Conservation (phyloP, 129 eudicot genomes). For the Pseudognaphalium luteoalbum region DNA sequence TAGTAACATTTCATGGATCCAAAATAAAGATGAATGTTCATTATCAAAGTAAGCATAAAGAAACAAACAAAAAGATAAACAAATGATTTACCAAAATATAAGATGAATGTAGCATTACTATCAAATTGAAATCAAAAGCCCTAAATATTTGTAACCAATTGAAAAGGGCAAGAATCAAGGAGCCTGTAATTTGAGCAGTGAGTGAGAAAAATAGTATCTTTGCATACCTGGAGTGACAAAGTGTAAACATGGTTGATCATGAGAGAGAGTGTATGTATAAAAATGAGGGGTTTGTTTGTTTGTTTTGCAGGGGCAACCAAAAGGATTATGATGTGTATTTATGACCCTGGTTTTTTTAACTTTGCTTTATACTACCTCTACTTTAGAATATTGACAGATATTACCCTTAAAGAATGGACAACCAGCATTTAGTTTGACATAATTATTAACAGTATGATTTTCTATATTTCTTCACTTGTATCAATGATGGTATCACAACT, state of each 20-base stretch:
- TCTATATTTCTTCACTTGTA: no score
- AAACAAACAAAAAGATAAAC: not conserved
- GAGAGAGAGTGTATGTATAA: conserved; percentile 10
- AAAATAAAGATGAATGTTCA: not conserved
- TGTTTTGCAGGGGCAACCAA: conserved; percentile 34
- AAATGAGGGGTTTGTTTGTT: conserved; percentile 31
- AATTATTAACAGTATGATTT: no score
- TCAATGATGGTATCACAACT: not conserved
- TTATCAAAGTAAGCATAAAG: conserved; percentile 10
- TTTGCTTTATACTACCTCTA: not conserved
- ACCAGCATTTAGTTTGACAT: no score
- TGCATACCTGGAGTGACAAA: conserved; percentile 42
- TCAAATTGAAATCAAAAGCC: conserved; percentile 23
- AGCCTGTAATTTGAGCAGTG: not conserved
- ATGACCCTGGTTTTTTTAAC: not conserved
- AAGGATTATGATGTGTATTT: not conserved
- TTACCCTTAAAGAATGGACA: not conserved
- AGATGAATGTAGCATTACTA: conserved; percentile 26
- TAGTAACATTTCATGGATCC: conserved; percentile 27
- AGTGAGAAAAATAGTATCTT: conserved; percentile 27
- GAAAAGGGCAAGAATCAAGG: conserved; percentile 21
- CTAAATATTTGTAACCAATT: not conserved
- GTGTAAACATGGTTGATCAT: conserved; percentile 40
- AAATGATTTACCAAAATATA: conserved; percentile 13
- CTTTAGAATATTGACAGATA: not conserved